Evolutionary conservation across 371 early-diverging fungal species (phyloP).

Genomic region (Mortierella sp.): DNA sequence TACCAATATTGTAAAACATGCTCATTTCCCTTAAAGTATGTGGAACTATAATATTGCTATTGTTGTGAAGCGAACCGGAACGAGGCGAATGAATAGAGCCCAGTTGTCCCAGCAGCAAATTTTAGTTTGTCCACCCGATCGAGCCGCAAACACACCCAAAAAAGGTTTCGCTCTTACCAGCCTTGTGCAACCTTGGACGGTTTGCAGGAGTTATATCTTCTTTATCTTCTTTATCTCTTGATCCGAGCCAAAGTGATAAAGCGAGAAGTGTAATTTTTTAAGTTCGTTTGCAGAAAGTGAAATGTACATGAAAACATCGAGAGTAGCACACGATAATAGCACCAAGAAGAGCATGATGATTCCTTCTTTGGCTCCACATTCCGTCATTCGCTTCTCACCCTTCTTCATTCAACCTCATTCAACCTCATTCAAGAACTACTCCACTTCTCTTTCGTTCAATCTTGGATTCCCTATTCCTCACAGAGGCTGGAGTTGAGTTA

Average conservation of each 20-base stretch:
- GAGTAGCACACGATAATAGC: not conserved
- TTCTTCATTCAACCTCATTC: not conserved
- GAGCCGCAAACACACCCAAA: not conserved
- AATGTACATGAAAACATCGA: too few relatives aligned
- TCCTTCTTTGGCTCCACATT: not conserved
- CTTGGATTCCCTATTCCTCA: too few relatives aligned
- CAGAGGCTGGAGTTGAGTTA: too few relatives aligned
- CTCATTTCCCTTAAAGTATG: not conserved
- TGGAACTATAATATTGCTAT: not conserved
- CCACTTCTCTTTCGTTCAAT: not conserved
- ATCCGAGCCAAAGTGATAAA: not conserved
- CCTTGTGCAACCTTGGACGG: too few relatives aligned
- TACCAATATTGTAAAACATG: too few relatives aligned
- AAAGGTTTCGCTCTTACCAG: not conserved
- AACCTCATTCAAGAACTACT: not conserved
- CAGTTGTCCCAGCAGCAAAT: not conserved
- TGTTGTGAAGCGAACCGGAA: slow-evolving; percentile 4
- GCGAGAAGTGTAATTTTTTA: not conserved
- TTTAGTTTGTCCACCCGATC: not conserved
- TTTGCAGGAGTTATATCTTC: too few relatives aligned
- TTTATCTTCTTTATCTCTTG: not conserved
- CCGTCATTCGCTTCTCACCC: not conserved
- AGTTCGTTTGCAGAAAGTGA: not conserved
- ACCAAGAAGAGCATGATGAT: not conserved
- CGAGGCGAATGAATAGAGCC: not conserved